phyloP scores from a whole-genome alignment of 345 rosid species.

The Salix udensis region DNA sequence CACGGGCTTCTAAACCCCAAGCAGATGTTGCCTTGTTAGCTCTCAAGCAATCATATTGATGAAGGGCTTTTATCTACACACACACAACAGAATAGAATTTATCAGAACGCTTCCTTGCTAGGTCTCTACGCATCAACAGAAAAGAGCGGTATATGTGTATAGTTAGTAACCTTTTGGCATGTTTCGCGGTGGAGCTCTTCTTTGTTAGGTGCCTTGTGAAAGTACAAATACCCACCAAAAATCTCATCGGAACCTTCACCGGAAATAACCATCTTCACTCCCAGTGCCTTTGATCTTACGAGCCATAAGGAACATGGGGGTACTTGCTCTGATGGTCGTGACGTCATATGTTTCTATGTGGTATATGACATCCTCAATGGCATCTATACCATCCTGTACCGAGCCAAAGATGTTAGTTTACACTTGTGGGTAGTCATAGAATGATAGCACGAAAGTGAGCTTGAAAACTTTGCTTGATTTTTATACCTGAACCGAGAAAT shows the following conservation, averaged over 20 bases:
- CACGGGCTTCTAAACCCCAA: slow-evolving; percentile 91
- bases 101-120: not conserved
- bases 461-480: not conserved
- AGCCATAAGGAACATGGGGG: slow-evolving; percentile 90
- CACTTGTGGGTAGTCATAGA: not conserved
- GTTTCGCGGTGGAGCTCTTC: slow-evolving; percentile 84
- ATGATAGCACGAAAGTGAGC: not conserved
- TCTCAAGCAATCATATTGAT: slow-evolving; percentile 84
- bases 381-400: slow-evolving; percentile 80
- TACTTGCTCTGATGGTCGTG: slow-evolving; percentile 82
- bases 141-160: not conserved
- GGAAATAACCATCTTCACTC: slow-evolving; percentile 97
- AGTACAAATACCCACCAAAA: slow-evolving; percentile 90
- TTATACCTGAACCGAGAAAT: slow-evolving; percentile 77
- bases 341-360: slow-evolving; percentile 91
- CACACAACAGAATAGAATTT: not conserved
- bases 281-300: slow-evolving; percentile 89
- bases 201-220: slow-evolving; percentile 94
- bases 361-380: slow-evolving; percentile 89
- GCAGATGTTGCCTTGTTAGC: slow-evolving; percentile 95
- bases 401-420: not conserved
- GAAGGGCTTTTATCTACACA: slow-evolving; percentile 83
- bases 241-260: slow-evolving; percentile 95
- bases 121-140: not conserved
- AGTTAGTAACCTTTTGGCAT: slow-evolving; percentile 62